These are phyloP conservation scores for Gigaspora rosea DNA, from an alignment of 192 early-diverging fungal genomes.

Conservation along the genomic window DNA sequence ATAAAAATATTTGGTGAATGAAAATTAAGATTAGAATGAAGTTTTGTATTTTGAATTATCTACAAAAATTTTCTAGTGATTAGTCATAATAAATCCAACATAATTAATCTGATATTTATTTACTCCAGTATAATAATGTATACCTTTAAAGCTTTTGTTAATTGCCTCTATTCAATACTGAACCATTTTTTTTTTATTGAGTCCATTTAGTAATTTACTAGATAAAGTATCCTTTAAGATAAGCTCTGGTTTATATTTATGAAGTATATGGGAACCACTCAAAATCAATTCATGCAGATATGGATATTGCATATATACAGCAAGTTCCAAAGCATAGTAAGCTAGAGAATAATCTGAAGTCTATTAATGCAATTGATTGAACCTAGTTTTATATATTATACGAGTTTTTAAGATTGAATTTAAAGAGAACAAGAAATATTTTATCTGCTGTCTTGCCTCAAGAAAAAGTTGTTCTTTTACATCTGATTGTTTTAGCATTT, in stretches of 20 bases:
- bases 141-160: slow-evolving; percentile 53
- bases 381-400: slow-evolving; percentile 25
- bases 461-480: slow-evolving; percentile 80
- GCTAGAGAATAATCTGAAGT: slow-evolving; percentile 68
- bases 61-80: slow-evolving; percentile 23
- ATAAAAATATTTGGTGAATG: slow-evolving; percentile 84
- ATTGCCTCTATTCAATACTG: slow-evolving; percentile 75
- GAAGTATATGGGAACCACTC: slow-evolving; percentile 67
- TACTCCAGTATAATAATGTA: not conserved
- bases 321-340: slow-evolving; percentile 65
- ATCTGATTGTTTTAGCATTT: slow-evolving; percentile 71
- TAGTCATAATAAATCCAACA: not conserved
- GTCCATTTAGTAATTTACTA: slow-evolving; percentile 15
- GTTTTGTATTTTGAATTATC: slow-evolving; percentile 44
- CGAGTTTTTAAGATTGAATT: not conserved
- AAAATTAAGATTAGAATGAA: slow-evolving; percentile 63
- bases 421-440: not conserved
- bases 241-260: slow-evolving; percentile 59
- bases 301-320: slow-evolving; percentile 74
- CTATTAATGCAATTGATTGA: slow-evolving; percentile 48
- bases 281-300: slow-evolving; percentile 71
- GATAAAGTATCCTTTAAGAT: slow-evolving; percentile 53
- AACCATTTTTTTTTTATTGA: slow-evolving; percentile 73
- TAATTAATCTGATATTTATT: too few species aligned
- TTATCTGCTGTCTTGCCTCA: slow-evolving; percentile 57